Evolutionary conservation across 805 yeast genomes (phyloP).

Genomic region (Kuraishia molischiana): DNA sequence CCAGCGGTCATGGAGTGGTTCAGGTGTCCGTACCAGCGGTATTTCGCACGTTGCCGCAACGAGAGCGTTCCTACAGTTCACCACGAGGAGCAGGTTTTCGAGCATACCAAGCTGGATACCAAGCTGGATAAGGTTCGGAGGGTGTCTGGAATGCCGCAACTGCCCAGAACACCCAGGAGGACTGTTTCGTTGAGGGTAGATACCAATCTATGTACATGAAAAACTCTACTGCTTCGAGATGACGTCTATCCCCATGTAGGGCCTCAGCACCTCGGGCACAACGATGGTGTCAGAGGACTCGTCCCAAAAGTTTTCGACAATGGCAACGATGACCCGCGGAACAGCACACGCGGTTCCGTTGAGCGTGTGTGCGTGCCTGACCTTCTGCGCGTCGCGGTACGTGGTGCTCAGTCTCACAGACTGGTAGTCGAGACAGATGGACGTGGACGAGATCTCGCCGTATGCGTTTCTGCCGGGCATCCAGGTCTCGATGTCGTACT

Average conservation of each 20-base stretch:
- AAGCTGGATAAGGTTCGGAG: no score
- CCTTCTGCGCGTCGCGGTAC: slow-evolving; percentile 25
- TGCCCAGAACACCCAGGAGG: no score
- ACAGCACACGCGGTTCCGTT: slow-evolving; percentile 96
- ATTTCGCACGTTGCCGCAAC: not conserved
- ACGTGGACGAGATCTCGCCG: slow-evolving; percentile 86
- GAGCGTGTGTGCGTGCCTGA: slow-evolving; percentile 65
- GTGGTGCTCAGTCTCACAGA: slow-evolving; percentile 72
- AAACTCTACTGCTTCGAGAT: not conserved
- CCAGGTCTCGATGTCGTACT: slow-evolving; percentile 93
- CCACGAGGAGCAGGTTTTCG: no score
- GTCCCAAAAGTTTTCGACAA: slow-evolving; percentile 80
- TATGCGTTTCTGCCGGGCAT: slow-evolving; percentile 86
- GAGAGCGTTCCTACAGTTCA: not conserved
- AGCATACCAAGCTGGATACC: no score
- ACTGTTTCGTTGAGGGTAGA: no score
- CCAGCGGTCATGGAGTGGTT: no score
- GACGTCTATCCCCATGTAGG: slow-evolving; percentile 43
- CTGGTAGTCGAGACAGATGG: slow-evolving; percentile 90
- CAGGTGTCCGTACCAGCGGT: not conserved
- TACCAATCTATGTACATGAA: not conserved
- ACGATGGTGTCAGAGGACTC: slow-evolving; percentile 37
- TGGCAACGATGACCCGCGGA: slow-evolving; percentile 82
- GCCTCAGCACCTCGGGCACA: slow-evolving; percentile 61
- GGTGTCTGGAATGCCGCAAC: no score